Evolutionary conservation across 306 rosid species (phyloP).

Genomic region (Castanea mollissima): DNA sequence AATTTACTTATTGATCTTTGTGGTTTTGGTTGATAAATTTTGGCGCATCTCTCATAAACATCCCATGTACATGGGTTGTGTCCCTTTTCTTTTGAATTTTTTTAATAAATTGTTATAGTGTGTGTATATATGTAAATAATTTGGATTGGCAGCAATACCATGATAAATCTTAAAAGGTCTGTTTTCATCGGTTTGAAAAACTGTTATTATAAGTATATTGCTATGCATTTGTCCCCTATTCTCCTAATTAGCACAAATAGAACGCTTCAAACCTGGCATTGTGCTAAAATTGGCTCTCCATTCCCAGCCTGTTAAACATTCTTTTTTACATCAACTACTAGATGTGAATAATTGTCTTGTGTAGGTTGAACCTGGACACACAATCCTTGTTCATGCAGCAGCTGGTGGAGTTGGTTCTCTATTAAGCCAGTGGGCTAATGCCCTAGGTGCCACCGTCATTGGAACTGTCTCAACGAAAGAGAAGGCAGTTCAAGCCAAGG

Average conservation of each 20-base stretch:
- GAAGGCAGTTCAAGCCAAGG: conserved; percentile 89
- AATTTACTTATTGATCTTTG: no score
- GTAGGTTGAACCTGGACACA: conserved; percentile 81
- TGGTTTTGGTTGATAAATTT: no score
- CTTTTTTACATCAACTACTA: not conserved
- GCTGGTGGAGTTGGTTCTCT: conserved; percentile 97
- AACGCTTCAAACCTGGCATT: not conserved
- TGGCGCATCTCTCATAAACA: no score
- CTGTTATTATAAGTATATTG: not conserved
- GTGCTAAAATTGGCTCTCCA: not conserved
- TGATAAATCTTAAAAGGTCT: not conserved
- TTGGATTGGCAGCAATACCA: not conserved
- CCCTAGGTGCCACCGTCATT: conserved; percentile 89
- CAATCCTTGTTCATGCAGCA: conserved; percentile 84
- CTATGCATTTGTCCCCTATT: not conserved
- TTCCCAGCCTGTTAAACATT: not conserved
- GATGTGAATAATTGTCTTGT: not conserved
- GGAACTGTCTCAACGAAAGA: conserved; percentile 84
- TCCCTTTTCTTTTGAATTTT: no score
- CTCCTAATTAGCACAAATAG: not conserved
- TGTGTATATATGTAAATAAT: not conserved
- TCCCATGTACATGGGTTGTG: no score
- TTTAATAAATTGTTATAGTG: no score
- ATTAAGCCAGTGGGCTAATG: conserved; percentile 92
- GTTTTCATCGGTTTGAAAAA: not conserved